These are phyloP conservation scores for Spinellus fusiger DNA, from an alignment of 192 early-diverging fungal species.

Conservation along the genomic window DNA sequence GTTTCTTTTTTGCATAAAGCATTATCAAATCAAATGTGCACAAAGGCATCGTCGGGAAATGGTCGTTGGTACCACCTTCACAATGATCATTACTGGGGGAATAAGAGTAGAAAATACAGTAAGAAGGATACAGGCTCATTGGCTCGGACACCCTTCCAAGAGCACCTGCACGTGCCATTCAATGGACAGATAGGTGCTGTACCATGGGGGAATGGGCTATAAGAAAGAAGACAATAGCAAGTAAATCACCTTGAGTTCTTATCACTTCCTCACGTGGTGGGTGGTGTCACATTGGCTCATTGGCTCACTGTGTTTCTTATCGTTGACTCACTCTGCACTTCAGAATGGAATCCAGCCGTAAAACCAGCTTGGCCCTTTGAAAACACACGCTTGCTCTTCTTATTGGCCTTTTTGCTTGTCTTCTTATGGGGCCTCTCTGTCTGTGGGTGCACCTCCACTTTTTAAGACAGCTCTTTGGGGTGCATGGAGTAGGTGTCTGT, in stretches of 20 bases:
- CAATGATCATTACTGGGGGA: background rate
- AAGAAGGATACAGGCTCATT: background rate
- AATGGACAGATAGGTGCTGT: background rate
- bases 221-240: too few relatives aligned
- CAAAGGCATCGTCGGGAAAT: too few relatives aligned
- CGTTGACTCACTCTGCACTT: too few relatives aligned
- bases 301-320: too few relatives aligned
- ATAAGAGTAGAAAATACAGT: background rate
- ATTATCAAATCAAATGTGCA: too few relatives aligned
- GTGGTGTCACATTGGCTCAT: too few relatives aligned
- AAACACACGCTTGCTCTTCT: background rate
- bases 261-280: too few relatives aligned
- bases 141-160: background rate
- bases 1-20: too few relatives aligned
- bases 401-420: background rate
- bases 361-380: too few relatives aligned
- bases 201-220: background rate
- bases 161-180: background rate
- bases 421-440: background rate
- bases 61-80: too few relatives aligned
- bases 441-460: background rate
- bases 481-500: background rate
- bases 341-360: too few relatives aligned
- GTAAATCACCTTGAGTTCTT: too few relatives aligned
- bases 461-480: background rate